Conservation (phyloP, 805 yeast species). For the Myxozyma sirexii region DNA sequence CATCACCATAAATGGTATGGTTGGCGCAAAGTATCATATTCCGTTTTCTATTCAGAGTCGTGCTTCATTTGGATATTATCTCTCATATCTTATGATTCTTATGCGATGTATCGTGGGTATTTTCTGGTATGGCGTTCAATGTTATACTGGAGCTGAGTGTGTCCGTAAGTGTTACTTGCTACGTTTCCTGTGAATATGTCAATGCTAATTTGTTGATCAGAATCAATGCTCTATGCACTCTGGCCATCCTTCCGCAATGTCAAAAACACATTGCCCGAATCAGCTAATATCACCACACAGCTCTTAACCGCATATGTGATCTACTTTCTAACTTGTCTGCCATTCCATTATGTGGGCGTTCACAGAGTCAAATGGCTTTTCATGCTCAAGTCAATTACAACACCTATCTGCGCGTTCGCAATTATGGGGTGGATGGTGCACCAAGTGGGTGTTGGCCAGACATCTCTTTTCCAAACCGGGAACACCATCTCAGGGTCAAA, state of each 20-base stretch:
- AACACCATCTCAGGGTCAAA: conserved; percentile 54
- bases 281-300: conserved; percentile 44
- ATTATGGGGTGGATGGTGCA: conserved; percentile 76
- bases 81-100: conserved; percentile 73
- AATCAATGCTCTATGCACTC: conserved; percentile 71
- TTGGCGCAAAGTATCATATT: conserved; percentile 51
- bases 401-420: conserved; percentile 82
- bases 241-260: conserved; percentile 53
- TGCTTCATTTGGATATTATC: conserved; percentile 83
- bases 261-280: conserved; percentile 45
- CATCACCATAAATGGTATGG: conserved; percentile 51
- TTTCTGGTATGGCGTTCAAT: conserved; percentile 88
- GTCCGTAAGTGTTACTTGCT: conserved; percentile 44
- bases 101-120: conserved; percentile 87
- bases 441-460: conserved; percentile 14
- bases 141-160: conserved; percentile 83
- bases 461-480: conserved; percentile 18
- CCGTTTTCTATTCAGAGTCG: conserved; percentile 79
- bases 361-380: conserved; percentile 83
- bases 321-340: conserved; percentile 79
- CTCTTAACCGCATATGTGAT: conserved; percentile 75
- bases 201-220: conserved; percentile 45
- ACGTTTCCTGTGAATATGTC: conserved; percentile 60
- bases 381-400: conserved; percentile 74
- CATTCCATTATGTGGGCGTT: conserved; percentile 81